Conservation (phyloP, 2,329 filamentous ascomycete species). For the Aspergillus floridensis region DNA sequence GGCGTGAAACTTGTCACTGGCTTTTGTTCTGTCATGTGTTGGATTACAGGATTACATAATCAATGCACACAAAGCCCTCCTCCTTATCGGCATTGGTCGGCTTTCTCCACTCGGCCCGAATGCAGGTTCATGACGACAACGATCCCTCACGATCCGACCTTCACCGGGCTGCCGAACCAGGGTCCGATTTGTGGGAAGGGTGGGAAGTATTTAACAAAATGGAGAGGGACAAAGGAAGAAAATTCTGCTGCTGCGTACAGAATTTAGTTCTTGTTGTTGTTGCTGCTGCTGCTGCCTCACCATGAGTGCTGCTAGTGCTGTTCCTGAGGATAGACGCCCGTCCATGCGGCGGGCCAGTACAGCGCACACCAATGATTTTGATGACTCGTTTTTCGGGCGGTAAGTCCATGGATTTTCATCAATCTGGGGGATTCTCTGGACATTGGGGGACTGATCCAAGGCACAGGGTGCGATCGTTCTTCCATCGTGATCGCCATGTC, state of each 20-base stretch:
- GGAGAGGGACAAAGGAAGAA: not conserved
- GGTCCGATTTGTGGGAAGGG: not conserved
- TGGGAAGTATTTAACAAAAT: not conserved
- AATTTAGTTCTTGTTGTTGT: not conserved
- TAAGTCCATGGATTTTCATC: not conserved
- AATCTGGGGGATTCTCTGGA: too few relatives aligned
- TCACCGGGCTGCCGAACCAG: not conserved
- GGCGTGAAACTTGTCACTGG: not conserved
- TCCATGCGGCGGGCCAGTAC: constrained; percentile 19
- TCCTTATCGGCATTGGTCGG: not conserved
- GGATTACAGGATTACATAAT: not conserved
- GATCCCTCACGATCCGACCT: not conserved
- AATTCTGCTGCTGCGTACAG: too few relatives aligned
- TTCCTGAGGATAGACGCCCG: not conserved
- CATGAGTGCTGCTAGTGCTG: not conserved
- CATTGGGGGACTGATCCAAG: not conserved
- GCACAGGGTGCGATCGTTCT: constrained; percentile 23
- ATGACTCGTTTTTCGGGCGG: constrained; percentile 25
- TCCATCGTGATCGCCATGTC: constrained; percentile 25
- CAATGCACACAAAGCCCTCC: not conserved
- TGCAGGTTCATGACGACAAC: constrained; percentile 18
- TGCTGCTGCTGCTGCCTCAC: not conserved
- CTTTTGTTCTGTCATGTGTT: not conserved
- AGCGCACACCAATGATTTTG: constrained; percentile 24
- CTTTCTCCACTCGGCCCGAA: not conserved